Evolutionary conservation across 345 rosid species (phyloP), one percentile per base, ranked within the genome.

Genomic region (Salix suchowensis): DNA sequence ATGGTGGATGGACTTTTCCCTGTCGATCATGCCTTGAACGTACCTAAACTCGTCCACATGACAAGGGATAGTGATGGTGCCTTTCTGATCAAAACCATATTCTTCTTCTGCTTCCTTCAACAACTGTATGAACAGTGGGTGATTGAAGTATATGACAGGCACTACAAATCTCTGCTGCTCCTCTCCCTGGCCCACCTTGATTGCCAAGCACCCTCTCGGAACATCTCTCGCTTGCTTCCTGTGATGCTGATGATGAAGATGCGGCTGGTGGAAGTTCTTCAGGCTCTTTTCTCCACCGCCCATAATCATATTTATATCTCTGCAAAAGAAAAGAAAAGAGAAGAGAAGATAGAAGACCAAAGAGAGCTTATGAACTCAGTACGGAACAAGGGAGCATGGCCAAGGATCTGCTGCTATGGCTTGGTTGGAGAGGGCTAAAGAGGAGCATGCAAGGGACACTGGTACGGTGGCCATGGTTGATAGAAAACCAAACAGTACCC

Each of bases 1-100:
- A 37, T 90, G 86, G 61, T 82, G 80, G 50, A 85, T 72, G 68
- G 90, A 84, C 13, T 80, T 86, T 65, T 92, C 97, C 78, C 81
- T 84, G 60, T 89, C 94, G 65, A 92, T 92, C 86, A 87, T 67
- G 60, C 80, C 61, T 64, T 69, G 84, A 28, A 81, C 80, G 71
- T 62, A 52, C 77, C 71, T 76, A 77, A 81, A 81, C 71, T 81
- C 84, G 55, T 81, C 84, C 68, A 81, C 80, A 23, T 81, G 80
- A 70, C 84, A 81, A 67, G 84, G 84, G 46, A 81, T 81, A 14
- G 75, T 73, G 67, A 81, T 77, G 5, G 84, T 65, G 7, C 84
- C 84, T 64, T 77, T 81, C 70, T 81, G 84, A 48, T 81, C 77
- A 28, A 81, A 81, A 3, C 80, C 84, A 64, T 72, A 81, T 18